phyloP scores from a whole-genome alignment of 768 basidiomycete species.

The Gautieria morchelliformis region DNA sequence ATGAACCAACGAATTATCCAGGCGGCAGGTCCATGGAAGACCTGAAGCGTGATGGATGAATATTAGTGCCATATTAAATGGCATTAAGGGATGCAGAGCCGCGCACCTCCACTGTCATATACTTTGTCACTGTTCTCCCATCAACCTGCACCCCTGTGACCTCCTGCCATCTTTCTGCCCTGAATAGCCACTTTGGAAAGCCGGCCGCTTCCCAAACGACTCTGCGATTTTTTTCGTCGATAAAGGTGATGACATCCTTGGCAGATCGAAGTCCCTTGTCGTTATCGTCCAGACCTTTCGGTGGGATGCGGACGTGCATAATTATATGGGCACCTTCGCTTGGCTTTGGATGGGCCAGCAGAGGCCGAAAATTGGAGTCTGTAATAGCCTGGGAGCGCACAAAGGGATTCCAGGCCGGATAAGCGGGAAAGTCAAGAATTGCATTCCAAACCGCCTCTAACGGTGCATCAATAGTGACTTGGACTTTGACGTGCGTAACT shows the following conservation, averaged over 20 bases:
- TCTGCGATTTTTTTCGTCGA: slow-evolving; percentile 46
- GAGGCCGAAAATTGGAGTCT: slow-evolving; percentile 30
- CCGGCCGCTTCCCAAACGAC: slow-evolving; percentile 44
- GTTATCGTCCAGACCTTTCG: slow-evolving; percentile 37
- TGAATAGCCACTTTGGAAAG: slow-evolving; percentile 38
- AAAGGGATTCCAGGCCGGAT: slow-evolving; percentile 47
- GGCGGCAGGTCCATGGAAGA: not conserved
- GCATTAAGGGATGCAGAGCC: not conserved
- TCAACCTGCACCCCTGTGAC: slow-evolving; percentile 33
- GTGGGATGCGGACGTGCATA: slow-evolving; percentile 53
- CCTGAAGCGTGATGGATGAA: not conserved
- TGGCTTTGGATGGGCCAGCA: slow-evolving; percentile 39
- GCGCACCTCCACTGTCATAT: slow-evolving; percentile 17
- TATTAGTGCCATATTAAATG: not conserved
- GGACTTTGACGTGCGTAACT: not conserved
- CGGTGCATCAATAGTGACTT: slow-evolving; percentile 48
- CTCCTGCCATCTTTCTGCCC: slow-evolving; percentile 54
- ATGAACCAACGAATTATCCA: slow-evolving; percentile 4
- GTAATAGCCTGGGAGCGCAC: slow-evolving; percentile 38
- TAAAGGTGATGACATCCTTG: slow-evolving; percentile 34
- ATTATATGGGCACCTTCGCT: slow-evolving; percentile 37
- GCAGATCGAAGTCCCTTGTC: slow-evolving; percentile 28
- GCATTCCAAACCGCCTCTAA: slow-evolving; percentile 51
- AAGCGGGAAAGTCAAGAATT: slow-evolving; percentile 50
- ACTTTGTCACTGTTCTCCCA: slow-evolving; percentile 43